These are phyloP conservation scores for Aspergillus pseudotamarii DNA, from an alignment of 2,329 filamentous ascomycete genomes.

Conservation along the genomic window DNA sequence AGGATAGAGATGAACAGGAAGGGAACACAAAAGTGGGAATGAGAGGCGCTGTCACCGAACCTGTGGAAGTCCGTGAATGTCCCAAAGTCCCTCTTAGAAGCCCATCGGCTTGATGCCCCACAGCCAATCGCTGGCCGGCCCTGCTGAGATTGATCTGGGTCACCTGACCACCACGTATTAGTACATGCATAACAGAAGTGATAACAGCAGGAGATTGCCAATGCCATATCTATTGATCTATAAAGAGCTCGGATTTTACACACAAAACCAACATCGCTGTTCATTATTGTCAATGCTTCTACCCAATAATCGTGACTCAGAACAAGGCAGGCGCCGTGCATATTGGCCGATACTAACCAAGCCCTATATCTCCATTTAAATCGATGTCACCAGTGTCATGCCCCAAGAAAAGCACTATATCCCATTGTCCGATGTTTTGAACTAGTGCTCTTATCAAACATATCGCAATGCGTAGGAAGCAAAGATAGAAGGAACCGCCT, in stretches of 20 bases:
- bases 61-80: constrained; percentile 10
- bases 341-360: constrained; percentile 28
- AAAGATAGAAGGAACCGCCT: not conserved
- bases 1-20: constrained; percentile 4
- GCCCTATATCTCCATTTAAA: constrained; percentile 17
- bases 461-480: not conserved
- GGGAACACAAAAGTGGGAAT: constrained; percentile 3
- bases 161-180: constrained; percentile 13
- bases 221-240: not conserved
- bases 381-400: no score
- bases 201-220: not conserved
- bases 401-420: constrained; percentile 19
- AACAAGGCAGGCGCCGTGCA: constrained; percentile 22
- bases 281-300: not conserved
- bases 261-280: not conserved
- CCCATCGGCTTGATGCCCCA: constrained; percentile 17
- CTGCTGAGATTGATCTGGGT: constrained; percentile 4
- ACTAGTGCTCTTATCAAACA: not conserved
- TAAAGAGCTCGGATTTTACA: not conserved
- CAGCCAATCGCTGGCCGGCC: constrained; percentile 21
- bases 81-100: constrained; percentile 3
- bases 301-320: not conserved
- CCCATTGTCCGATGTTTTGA: not conserved
- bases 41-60: not conserved
- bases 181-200: constrained; percentile 1